Conservation (phyloP, 805 yeast genomes). For the Candida glaebosa region DNA sequence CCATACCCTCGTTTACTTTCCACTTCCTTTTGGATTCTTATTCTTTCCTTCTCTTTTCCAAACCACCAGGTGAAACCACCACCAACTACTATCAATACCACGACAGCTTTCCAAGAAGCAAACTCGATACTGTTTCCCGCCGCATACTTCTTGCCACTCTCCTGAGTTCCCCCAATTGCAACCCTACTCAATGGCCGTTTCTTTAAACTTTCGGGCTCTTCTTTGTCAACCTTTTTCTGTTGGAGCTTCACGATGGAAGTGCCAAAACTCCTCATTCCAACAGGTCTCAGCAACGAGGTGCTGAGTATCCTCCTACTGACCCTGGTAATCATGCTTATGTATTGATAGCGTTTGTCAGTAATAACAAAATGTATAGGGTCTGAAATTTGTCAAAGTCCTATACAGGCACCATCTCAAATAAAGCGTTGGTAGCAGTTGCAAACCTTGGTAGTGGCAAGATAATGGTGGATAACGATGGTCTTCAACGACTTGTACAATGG, state of each 20-base stretch:
- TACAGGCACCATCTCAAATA: background rate
- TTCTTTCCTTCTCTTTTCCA: conserved; percentile 68
- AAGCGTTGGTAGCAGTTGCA: background rate
- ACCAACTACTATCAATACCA: conserved; percentile 65
- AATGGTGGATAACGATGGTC: background rate
- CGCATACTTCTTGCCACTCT: conserved; percentile 31
- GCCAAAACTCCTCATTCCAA: background rate
- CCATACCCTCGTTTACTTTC: conserved; percentile 87
- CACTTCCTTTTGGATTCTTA: conserved; percentile 72
- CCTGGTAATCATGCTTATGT: background rate
- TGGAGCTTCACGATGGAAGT: background rate
- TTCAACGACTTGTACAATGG: conserved; percentile 22
- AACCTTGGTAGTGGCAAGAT: background rate
- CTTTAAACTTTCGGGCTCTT: conserved; percentile 6
- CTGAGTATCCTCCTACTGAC: background rate
- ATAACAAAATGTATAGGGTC: background rate
- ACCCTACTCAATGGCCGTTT: conserved; percentile 74
- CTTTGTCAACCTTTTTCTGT: background rate
- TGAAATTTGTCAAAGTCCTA: background rate
- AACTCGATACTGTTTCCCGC: conserved; percentile 55
- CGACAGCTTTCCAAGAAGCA: conserved; percentile 81
- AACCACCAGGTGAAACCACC: conserved; percentile 70
- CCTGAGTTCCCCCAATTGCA: conserved; percentile 62
- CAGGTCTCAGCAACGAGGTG: background rate
- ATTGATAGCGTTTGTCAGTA: too few species aligned